A percentile compares a stretch with the other conserved stretches of the same genome.
Conservation (phyloP, 2,329 filamentous ascomycete genomes). For the Penicillium sp. region DNA sequence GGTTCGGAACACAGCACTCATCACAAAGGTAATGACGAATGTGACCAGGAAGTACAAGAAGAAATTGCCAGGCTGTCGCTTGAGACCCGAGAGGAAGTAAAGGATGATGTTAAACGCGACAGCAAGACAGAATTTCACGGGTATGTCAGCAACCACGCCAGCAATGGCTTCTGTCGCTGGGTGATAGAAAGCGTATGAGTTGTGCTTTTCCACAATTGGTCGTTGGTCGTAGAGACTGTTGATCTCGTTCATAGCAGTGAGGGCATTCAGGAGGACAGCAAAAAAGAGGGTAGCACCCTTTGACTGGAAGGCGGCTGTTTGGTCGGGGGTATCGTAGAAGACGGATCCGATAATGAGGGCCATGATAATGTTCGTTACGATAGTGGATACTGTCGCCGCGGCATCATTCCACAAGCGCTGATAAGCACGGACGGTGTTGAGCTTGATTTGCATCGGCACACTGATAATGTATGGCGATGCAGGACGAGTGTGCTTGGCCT, state of each 20-base stretch:
- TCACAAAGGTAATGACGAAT: slow-evolving; percentile 21
- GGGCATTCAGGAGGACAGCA: slow-evolving; percentile 77
- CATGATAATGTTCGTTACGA: slow-evolving; percentile 47
- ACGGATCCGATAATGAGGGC: slow-evolving; percentile 70
- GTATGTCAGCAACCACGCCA: slow-evolving; percentile 42
- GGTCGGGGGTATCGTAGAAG: slow-evolving; percentile 66
- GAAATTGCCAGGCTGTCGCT: slow-evolving; percentile 66
- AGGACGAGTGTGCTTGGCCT: slow-evolving; percentile 27
- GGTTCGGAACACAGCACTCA: slow-evolving; percentile 49
- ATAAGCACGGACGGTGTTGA: slow-evolving; percentile 54
- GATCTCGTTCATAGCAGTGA: slow-evolving; percentile 45
- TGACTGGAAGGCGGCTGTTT: slow-evolving; percentile 64
- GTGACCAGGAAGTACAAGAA: slow-evolving; percentile 65
- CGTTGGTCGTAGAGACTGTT: slow-evolving; percentile 39
- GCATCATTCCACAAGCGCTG: slow-evolving; percentile 69
- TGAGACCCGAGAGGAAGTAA: slow-evolving; percentile 81
- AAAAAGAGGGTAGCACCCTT: slow-evolving; percentile 78
- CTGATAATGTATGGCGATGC: slow-evolving; percentile 11
- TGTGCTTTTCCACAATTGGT: slow-evolving; percentile 27
- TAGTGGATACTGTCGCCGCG: slow-evolving; percentile 37
- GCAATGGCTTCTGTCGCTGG: slow-evolving; percentile 18
- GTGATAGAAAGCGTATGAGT: slow-evolving; percentile 28
- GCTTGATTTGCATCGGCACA: slow-evolving; percentile 10
- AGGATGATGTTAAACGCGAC: slow-evolving; percentile 69
- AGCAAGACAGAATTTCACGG: slow-evolving; percentile 66